Evolutionary conservation across 2,329 filamentous ascomycete genomes (phyloP), one percentile per base, ranked within the genome.

Genomic region (Aspergillus fijiensis): DNA sequence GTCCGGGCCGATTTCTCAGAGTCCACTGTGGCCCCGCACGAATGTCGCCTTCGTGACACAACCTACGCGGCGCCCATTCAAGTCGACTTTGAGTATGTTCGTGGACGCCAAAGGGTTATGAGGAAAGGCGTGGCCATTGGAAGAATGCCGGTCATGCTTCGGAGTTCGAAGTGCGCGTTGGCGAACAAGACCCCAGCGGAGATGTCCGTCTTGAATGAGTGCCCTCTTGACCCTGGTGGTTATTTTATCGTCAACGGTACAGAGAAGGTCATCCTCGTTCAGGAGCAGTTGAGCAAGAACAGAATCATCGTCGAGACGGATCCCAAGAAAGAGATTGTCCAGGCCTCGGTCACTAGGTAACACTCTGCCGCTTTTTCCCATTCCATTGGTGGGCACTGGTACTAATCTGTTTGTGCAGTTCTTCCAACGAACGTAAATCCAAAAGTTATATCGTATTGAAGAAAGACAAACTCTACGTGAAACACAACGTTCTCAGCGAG

Each of bases 261-360:
- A 21, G 95, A 99, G 76, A 99, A 99, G 81, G 95, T 99, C 68
- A 99, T 99, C 72, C 81, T 99, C 49, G 96, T 99, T 14, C 95
- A 99, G 76, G 96, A 99, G 74, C 95, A 99, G 79, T 81, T 99
- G 73, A 99, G 95, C 84, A 99, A 99, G 84, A 99, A 99, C 77
- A 88, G 95, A 80, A 91, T 99, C 70, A 97, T 99, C 74, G 94
- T 99, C 16, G 96, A 99, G 77, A 89, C 91, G 58, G 91, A 94
- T 69, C 84, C 89, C 55, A 96, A 96, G 79, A 98, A 97, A 77
- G 90, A 90, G 61, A 88, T 96, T 65, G 94, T 98, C 59, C 91
- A 94, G 67, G 95, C 96, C 42, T 98, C 95, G 1, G 95, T 98
- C 31, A 99, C 93, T 7, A 85, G 82, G 81, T 82, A 72, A 63